These are phyloP conservation scores for Cutaneotrichosporon sp. DNA, from an alignment of 1,284 basidiomycete species.

Conservation along the genomic window DNA sequence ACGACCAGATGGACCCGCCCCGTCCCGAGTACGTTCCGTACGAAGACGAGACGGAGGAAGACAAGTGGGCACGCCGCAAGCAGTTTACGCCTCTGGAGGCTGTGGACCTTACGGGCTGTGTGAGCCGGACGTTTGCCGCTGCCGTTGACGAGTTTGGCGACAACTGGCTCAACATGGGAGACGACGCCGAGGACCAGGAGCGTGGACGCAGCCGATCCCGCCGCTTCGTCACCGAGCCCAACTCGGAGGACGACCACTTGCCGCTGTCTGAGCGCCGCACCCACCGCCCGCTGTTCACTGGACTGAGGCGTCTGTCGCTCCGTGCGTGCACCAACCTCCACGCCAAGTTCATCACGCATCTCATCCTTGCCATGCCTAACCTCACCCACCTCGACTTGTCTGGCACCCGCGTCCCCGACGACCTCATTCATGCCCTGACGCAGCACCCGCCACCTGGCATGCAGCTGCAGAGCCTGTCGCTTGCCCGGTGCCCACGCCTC, in stretches of 20 bases:
- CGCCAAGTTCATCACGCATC: slow-evolving; percentile 65
- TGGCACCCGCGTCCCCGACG: slow-evolving; percentile 65
- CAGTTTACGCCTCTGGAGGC: slow-evolving; percentile 66
- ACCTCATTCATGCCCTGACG: slow-evolving; percentile 47
- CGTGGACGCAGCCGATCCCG: slow-evolving; percentile 28
- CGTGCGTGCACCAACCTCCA: slow-evolving; percentile 74
- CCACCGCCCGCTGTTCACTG: slow-evolving; percentile 55
- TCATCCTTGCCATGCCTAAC: slow-evolving; percentile 54
- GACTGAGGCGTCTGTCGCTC: slow-evolving; percentile 74
- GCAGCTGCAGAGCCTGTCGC: slow-evolving; percentile 69
- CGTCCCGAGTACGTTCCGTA: slow-evolving; percentile 43
- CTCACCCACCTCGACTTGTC: slow-evolving; percentile 52
- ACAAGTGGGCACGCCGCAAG: slow-evolving; percentile 57
- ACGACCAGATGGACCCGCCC: slow-evolving; percentile 25
- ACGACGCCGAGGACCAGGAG: slow-evolving; percentile 54
- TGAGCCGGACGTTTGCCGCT: slow-evolving; percentile 78
- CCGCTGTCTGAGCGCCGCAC: slow-evolving; percentile 42
- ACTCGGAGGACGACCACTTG: slow-evolving; percentile 20
- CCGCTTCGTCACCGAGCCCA: slow-evolving; percentile 13
- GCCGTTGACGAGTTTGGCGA: slow-evolving; percentile 78
- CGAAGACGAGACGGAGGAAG: slow-evolving; percentile 53
- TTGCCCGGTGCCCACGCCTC: slow-evolving; percentile 82
- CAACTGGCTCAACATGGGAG: slow-evolving; percentile 54
- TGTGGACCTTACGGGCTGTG: slow-evolving; percentile 88
- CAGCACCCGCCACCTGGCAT: slow-evolving; percentile 55